Conservation (phyloP, 1,139 yeast species). For the Yamadazyma songkhlaensis region DNA sequence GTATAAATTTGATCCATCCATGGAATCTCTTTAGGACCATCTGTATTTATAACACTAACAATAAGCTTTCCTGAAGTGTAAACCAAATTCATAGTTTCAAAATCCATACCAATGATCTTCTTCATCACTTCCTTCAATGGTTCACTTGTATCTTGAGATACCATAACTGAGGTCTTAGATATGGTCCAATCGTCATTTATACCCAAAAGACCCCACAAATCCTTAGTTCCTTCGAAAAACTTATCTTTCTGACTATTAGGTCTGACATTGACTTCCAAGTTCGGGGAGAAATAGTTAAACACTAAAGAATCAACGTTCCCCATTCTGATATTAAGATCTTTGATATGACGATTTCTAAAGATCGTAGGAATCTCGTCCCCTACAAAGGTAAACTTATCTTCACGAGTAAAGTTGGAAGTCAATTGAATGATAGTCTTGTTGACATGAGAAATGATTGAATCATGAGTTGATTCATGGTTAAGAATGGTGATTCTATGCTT, state of each 20-base stretch:
- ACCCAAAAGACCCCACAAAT: conserved; percentile 18
- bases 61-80: conserved; percentile 14
- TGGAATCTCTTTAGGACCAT: conserved; percentile 8
- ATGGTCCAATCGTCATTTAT: conserved; percentile 19
- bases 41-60: conserved; percentile 13
- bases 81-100: conserved; percentile 16
- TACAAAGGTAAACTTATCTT: conserved; percentile 12
- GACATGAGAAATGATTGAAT: conserved; percentile 5
- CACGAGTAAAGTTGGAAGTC: conserved; percentile 11
- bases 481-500: conserved; percentile 36
- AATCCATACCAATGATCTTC: conserved; percentile 2
- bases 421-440: neutral
- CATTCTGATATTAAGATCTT: conserved; percentile 23
- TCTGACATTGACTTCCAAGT: conserved; percentile 25
- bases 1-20: conserved; percentile 14
- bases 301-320: conserved; percentile 16
- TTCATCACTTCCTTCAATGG: neutral
- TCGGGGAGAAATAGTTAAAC: conserved; percentile 24
- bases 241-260: conserved; percentile 21
- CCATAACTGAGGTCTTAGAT: conserved; percentile 20
- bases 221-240: conserved; percentile 21
- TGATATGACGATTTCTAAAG: conserved; percentile 12
- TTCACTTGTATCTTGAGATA: conserved; percentile 10
- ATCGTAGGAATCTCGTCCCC: neutral
- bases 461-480: conserved; percentile 28